Evolutionary conservation across 2,329 filamentous ascomycete species (phyloP), one percentile per base, ranked within the genome.

Genomic region (Calycina herbarum): DNA sequence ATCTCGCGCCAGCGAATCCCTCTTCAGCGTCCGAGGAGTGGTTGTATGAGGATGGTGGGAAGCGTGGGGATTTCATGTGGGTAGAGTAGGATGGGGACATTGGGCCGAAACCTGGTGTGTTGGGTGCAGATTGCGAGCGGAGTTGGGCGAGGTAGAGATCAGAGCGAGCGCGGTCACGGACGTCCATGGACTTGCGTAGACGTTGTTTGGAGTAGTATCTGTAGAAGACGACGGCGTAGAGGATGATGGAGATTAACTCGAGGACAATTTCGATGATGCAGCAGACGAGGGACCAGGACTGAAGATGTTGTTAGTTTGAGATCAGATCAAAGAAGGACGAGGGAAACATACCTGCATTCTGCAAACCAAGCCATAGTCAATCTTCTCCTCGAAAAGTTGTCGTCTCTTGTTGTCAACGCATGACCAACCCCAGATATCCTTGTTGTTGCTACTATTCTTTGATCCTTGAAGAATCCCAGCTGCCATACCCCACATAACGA

Each of bases 341-440:
- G 31, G 3, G 3, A n/a, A 61, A 73, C 84, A 79, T 81, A 90
- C 89, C 82, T 91, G 89, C 74, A 99, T 87, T 73, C 94, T 90
- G 82, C 95, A 99, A 71, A 98, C 85, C 61, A 99, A 89, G 31
- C 87, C 87, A 79, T 98, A 99, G 79, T 95, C 85, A 72, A 99
- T 86, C 73, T 95, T 89, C 64, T 94, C 83, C 68, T 87, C 77
- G 77, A 94, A 98, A 62, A 97, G 81, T 61, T 93, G 80, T 64
- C 89, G 82, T 67, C 94, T 89, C 70, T 89, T 87, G 78, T 97
- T 98, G 74, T 96, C 86, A 65, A 94, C 90, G 78, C 95, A 99
- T n/a, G 93, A 88, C 95, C 95, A 99, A 66, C 94, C 94, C 95
- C 95, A 99, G 79, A 99, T 86, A 78, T 99, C 95, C 78, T 97